These are phyloP conservation scores for Pelargonium myrrhifolium DNA, from an alignment of 441 rosid genomes.

Conservation along the genomic window DNA sequence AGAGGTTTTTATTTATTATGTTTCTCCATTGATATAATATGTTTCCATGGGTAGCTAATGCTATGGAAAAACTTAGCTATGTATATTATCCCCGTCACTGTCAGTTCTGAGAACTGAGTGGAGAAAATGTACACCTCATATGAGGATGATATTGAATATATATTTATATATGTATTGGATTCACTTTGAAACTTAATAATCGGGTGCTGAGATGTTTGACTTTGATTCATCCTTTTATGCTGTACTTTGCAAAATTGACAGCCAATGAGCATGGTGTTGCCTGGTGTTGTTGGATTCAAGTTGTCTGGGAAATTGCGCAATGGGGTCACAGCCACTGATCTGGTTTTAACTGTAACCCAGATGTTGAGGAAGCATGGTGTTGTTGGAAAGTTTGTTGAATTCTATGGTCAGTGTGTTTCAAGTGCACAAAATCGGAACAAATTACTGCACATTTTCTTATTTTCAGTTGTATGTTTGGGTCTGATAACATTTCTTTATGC, in stretches of 20 bases:
- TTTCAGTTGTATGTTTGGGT: not conserved
- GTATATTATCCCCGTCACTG: not conserved
- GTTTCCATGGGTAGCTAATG: not conserved
- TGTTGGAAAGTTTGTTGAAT: constrained; percentile 65
- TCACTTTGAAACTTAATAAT: not conserved
- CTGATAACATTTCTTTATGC: constrained; percentile 6
- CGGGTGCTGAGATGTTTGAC: not conserved
- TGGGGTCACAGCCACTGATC: constrained; percentile 64
- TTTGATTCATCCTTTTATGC: constrained; percentile 15
- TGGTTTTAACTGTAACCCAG: constrained; percentile 61
- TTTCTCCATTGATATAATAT: not conserved
- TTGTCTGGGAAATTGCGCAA: constrained; percentile 39
- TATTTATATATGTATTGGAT: not conserved
- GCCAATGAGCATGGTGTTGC: constrained; percentile 78
- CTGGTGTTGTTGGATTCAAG: constrained; percentile 63
- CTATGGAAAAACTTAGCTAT: not conserved
- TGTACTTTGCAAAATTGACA: constrained; percentile 25
- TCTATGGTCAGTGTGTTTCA: constrained; percentile 35
- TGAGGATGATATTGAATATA: not conserved
- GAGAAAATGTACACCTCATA: not conserved
- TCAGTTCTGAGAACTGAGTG: not conserved
- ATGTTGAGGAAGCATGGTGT: constrained; percentile 63
- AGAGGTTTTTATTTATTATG: not conserved
- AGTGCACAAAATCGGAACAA: not conserved
- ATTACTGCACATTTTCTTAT: not conserved